phyloP scores from a whole-genome alignment of 2,329 filamentous ascomycete genomes.

The Cercospora zeina region DNA sequence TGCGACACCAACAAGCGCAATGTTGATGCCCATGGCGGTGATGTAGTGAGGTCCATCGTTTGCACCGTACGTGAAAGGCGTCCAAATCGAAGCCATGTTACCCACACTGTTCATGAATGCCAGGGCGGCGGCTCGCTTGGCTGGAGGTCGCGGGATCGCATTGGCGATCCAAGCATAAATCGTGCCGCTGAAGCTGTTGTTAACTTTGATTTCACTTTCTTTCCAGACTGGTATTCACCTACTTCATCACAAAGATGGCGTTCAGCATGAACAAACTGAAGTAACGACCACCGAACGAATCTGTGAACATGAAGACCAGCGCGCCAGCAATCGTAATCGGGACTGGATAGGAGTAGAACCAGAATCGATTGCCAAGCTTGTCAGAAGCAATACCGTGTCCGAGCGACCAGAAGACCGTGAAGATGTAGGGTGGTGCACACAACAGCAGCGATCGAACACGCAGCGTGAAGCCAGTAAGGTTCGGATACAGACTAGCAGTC shows the following conservation, averaged over 20 bases:
- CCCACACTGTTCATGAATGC: conserved; percentile 74
- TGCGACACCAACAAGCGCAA: conserved; percentile 36
- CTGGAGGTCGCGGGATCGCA: conserved; percentile 71
- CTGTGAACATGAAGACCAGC: conserved; percentile 56
- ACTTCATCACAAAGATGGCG: conserved; percentile 57
- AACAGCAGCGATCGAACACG: conserved; percentile 52
- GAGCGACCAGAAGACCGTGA: conserved; percentile 54
- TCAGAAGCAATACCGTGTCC: conserved; percentile 51
- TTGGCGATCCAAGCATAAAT: conserved; percentile 76
- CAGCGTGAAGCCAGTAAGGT: conserved; percentile 40
- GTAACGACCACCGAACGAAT: conserved; percentile 56
- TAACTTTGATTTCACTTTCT: neutral
- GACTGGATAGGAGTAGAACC: conserved; percentile 57
- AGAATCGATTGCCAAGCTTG: conserved; percentile 50
- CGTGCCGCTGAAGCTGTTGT: conserved; percentile 8
- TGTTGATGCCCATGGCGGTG: conserved; percentile 40
- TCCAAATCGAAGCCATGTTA: conserved; percentile 67
- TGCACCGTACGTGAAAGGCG: conserved; percentile 44
- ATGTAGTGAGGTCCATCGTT: conserved; percentile 35
- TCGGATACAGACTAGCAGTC: conserved; percentile 45
- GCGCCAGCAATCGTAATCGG: conserved; percentile 54
- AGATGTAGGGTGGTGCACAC: conserved; percentile 56
- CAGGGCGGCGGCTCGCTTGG: conserved; percentile 70
- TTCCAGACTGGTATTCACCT: conserved; percentile 41
- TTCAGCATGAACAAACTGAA: conserved; percentile 57